phyloP scores from a whole-genome alignment of 2,329 filamentous ascomycete genomes.

The Diaporthe vexans region DNA sequence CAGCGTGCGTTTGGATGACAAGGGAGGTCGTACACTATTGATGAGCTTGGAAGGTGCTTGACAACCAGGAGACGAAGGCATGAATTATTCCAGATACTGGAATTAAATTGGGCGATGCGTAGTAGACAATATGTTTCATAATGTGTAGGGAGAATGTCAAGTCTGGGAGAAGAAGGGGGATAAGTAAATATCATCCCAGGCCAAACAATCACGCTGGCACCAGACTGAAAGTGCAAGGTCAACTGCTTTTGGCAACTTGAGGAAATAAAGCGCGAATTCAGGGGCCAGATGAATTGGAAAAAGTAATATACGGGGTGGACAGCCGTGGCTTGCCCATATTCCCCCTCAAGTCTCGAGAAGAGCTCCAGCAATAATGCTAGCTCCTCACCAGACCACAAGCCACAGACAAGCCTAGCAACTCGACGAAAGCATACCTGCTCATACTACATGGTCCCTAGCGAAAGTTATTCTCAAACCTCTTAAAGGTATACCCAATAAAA shows the following conservation, averaged over 20 bases:
- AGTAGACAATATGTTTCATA: not conserved
- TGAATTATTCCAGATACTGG: too few species aligned
- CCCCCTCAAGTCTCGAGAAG: not conserved
- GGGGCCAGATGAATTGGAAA: not conserved
- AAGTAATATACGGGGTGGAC: not conserved
- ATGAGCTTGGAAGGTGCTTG: not conserved
- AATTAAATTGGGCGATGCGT: too few species aligned
- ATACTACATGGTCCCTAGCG: not conserved
- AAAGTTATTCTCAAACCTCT: slow-evolving; percentile 45
- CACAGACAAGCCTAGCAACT: not conserved
- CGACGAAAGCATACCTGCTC: not conserved
- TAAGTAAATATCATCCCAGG: not conserved
- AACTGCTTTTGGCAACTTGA: not conserved
- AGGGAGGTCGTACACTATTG: too few species aligned
- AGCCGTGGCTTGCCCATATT: not conserved
- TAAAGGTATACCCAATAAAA: slow-evolving; percentile 47
- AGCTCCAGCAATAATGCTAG: not conserved
- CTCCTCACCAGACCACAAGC: not conserved
- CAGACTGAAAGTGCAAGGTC: not conserved
- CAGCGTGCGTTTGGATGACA: not conserved
- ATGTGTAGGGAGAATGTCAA: not conserved
- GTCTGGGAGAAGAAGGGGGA: too few species aligned
- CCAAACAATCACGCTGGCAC: not conserved
- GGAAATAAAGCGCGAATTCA: not conserved
- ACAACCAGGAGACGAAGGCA: not conserved